These are phyloP conservation scores for Rhodotorula paludigena DNA, from an alignment of 768 basidiomycete genomes.

Conservation along the genomic window DNA sequence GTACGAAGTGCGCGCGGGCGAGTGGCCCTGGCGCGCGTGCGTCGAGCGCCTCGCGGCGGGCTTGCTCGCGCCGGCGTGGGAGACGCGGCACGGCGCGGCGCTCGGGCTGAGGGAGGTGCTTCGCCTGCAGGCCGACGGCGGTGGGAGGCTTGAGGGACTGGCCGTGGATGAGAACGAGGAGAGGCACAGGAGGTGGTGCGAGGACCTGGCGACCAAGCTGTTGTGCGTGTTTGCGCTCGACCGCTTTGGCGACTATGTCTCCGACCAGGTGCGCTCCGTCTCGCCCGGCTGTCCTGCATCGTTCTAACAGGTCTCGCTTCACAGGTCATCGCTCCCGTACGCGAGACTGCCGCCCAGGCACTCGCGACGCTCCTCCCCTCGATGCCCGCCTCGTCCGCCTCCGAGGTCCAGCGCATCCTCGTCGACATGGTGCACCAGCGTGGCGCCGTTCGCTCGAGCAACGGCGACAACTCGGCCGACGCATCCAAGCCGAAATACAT, in stretches of 20 bases:
- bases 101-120: slow-evolving; percentile 84
- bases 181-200: slow-evolving; percentile 81
- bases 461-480: slow-evolving; percentile 57
- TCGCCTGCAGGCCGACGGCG: slow-evolving; percentile 71
- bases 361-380: slow-evolving; percentile 80
- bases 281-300: background rate
- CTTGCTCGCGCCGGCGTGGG: slow-evolving; percentile 77
- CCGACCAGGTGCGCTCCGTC: slow-evolving; percentile 62
- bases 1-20: slow-evolving; percentile 68
- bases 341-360: slow-evolving; percentile 92
- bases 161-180: slow-evolving; percentile 59
- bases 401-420: slow-evolving; percentile 74
- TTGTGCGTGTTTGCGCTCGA: slow-evolving; percentile 88
- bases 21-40: slow-evolving; percentile 65
- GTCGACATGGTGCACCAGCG: slow-evolving; percentile 86
- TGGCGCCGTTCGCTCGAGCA: background rate
- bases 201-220: slow-evolving; percentile 75
- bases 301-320: background rate
- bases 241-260: slow-evolving; percentile 96
- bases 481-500: slow-evolving; percentile 55
- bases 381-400: slow-evolving; percentile 74
- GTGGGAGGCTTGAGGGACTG: slow-evolving; percentile 60
- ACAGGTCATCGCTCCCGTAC: slow-evolving; percentile 86
- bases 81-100: slow-evolving; percentile 87
- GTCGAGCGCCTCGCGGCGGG: slow-evolving; percentile 44